Evolutionary conservation across 768 basidiomycete genomes (phyloP).

Genomic region (Suillus weaverae): DNA sequence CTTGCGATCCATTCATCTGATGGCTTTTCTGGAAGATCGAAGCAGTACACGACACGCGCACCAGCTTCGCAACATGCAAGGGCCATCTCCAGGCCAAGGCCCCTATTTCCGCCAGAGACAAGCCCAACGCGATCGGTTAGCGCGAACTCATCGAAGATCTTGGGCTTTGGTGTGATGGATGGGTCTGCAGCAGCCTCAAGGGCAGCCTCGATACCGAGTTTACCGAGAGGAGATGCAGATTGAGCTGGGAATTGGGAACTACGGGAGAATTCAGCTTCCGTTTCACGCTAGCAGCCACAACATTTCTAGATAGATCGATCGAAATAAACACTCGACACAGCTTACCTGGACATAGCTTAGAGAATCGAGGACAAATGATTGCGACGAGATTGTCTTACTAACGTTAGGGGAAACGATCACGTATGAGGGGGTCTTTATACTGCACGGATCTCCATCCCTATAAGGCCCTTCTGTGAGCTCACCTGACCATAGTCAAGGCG

Average conservation of each 20-base stretch:
- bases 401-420: not conserved
- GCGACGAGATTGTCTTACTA: not conserved
- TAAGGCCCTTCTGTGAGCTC: not conserved
- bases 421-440: not conserved
- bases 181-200: conserved; percentile 41
- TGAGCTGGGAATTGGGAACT: conserved; percentile 30
- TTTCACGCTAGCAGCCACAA: not conserved
- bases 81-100: conserved; percentile 84
- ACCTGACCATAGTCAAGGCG: not conserved
- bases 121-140: conserved; percentile 58
- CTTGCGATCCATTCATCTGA: conserved; percentile 59
- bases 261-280: not conserved
- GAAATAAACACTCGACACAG: not conserved
- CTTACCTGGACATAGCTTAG: conserved; percentile 1
- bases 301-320: not conserved
- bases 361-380: not conserved
- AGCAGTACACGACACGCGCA: conserved; percentile 65
- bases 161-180: conserved; percentile 37
- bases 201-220: conserved; percentile 64
- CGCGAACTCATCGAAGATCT: conserved; percentile 60
- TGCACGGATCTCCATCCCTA: not conserved
- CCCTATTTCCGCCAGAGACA: conserved; percentile 64
- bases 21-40: conserved; percentile 58
- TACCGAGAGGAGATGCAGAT: conserved; percentile 55
- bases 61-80: conserved; percentile 73